A percentile compares a stretch with the other conserved stretches of the same genome.
Conservation (phyloP, 306 rosid genomes). For the Glycyrrhiza uralensis region DNA sequence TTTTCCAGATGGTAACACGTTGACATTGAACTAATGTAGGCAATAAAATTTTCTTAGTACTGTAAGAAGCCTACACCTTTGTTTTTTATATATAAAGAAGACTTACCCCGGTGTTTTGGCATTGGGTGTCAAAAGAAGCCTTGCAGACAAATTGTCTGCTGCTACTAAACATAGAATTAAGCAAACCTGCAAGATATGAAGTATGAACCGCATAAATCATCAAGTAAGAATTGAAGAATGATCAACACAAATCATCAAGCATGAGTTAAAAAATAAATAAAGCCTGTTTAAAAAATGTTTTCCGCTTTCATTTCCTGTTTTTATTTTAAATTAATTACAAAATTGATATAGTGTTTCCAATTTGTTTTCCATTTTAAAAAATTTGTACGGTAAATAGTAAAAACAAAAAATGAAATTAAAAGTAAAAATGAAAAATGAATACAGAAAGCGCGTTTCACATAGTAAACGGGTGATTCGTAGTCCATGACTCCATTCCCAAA, state of each 20-base stretch:
- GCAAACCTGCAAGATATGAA: constrained; percentile 49
- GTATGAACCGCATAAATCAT: neutral
- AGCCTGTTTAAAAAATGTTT: no score
- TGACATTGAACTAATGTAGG: neutral
- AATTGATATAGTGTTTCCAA: no score
- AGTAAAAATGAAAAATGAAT: neutral
- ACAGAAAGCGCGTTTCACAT: no score
- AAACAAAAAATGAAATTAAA: neutral
- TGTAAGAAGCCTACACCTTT: neutral
- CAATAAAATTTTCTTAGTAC: neutral
- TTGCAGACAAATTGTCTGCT: constrained; percentile 41
- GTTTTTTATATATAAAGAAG: neutral
- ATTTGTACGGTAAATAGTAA: no score
- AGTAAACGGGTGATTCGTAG: no score
- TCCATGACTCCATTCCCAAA: neutral
- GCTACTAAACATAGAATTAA: constrained; percentile 32
- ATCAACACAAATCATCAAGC: neutral
- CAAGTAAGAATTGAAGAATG: neutral
- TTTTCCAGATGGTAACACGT: neutral
- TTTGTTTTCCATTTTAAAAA: no score
- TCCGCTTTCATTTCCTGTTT: no score
- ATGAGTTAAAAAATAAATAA: neutral
- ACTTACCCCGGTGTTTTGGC: constrained; percentile 34
- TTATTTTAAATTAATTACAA: no score
- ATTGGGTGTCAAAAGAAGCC: constrained; percentile 53